Conservation (phyloP, 306 rosid genomes). For the Lathyrus tuberosus region DNA sequence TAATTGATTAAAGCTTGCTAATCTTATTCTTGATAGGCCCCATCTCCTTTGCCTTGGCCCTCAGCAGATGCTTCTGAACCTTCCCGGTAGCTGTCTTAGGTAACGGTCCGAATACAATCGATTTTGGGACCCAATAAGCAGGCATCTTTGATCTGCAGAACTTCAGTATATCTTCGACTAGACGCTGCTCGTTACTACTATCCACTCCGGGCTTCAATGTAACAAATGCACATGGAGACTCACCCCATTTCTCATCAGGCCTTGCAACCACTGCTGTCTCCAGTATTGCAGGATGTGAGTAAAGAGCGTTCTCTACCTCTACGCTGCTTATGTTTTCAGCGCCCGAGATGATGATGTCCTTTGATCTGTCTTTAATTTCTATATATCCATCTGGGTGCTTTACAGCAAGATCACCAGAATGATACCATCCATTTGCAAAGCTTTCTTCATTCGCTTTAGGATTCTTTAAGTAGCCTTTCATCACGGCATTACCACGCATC, state of each 20-base stretch:
- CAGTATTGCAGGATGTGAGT: constrained; percentile 67
- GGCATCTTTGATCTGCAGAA: constrained; percentile 84
- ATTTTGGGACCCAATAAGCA: constrained; percentile 78
- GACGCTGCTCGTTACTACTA: constrained; percentile 50
- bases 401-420: constrained; percentile 85
- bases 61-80: constrained; percentile 79
- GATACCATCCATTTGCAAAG: constrained; percentile 91
- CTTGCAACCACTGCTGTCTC: constrained; percentile 88
- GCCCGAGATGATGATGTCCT: constrained; percentile 93
- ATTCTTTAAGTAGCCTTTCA: constrained; percentile 95
- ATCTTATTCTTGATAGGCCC: constrained; percentile 54
- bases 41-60: constrained; percentile 72
- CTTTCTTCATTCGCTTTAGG: constrained; percentile 74
- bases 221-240: constrained; percentile 66
- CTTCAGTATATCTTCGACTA: constrained; percentile 69
- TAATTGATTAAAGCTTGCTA: constrained; percentile 38
- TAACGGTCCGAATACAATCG: constrained; percentile 40
- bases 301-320: constrained; percentile 74
- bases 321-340: constrained; percentile 94
- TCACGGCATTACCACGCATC: constrained; percentile 79
- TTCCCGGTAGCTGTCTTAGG: constrained; percentile 48
- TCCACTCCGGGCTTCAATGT: constrained; percentile 63
- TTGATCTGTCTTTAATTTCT: constrained; percentile 92
- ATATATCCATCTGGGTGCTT: constrained; percentile 90
- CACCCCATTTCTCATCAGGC: constrained; percentile 91